Base-by-base conservation (phyloP, 805 yeast species). In the Lachancea lanzarotensis region DNA sequence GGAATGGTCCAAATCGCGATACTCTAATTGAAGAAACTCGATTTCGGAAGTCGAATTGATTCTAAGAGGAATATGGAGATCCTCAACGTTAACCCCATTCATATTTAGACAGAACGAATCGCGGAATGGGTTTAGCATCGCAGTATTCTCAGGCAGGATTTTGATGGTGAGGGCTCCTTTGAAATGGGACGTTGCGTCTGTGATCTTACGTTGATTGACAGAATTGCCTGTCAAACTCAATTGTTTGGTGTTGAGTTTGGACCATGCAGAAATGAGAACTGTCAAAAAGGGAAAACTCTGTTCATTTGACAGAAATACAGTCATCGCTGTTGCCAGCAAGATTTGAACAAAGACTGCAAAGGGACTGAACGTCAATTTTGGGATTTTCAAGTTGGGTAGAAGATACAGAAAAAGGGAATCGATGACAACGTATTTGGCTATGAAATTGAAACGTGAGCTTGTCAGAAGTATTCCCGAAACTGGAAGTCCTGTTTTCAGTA, bases 101-200 rank as follows among this genome's bases (percentile, higher is more conserved):
- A 53, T 43, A 15, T 76, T 75, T 36, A 84, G 52, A 66, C 98
- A 93, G 48, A 74, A 75, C 3, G 77, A 71, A 25, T 76, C 79
- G 40, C 72, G 76, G 53, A 79, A 76, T 2, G 96, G 96, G 51
- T 90, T 88, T 54, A 93, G 67, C 55, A 73, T 71, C 3, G 95
- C 96, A 0, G 95, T 82, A 36, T 95, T 84, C 64, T 91, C 97
- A 0, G 98, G 98, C 30, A 93, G 69, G 49, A 85, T 84, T 57
- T 90, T 84, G 49, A 93, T 82, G 0, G 90, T 84, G 57, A 86
- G 85, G 35, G 79, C 80, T 36, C 98, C 98, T 56, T 78, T 83
- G 61, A 90, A 84, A 62, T 89, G 95, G 40, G 53, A 43, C 40
- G 68, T 52, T 15, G 62, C 49, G 49, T 67, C 54, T 42, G 59